Evolutionary conservation across 2,329 filamentous ascomycete genomes (phyloP).

Genomic region (Septoria linicola): DNA sequence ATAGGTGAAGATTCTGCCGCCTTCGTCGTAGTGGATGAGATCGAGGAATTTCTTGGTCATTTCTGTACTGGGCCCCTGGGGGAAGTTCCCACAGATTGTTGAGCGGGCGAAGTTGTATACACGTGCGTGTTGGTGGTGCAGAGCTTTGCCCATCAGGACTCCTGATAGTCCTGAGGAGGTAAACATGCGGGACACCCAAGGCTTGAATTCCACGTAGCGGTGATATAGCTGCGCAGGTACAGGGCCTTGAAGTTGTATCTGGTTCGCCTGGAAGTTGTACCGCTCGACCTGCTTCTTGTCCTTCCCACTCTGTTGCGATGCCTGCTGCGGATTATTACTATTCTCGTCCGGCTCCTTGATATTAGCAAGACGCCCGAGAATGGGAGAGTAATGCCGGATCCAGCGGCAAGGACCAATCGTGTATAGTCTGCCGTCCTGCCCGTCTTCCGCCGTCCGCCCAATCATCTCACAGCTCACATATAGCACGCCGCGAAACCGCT

Average conservation of each 20-base stretch:
- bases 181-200: constrained; percentile 88
- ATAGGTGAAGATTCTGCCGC: constrained; percentile 86
- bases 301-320: constrained; percentile 7
- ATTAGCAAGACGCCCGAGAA: constrained; percentile 79
- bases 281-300: constrained; percentile 57
- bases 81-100: constrained; percentile 70
- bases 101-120: constrained; percentile 83
- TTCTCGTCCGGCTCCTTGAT: constrained; percentile 55
- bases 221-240: constrained; percentile 81
- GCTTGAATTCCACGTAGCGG: constrained; percentile 88
- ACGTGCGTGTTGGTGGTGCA: constrained; percentile 85
- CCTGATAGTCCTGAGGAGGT: constrained; percentile 73
- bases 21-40: constrained; percentile 81
- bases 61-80: constrained; percentile 59
- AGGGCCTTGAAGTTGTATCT: constrained; percentile 83
- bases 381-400: constrained; percentile 82
- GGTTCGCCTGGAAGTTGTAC: constrained; percentile 82
- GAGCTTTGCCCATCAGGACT: constrained; percentile 74
- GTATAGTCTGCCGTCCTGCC: constrained; percentile 63
- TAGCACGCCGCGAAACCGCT: constrained; percentile 68
- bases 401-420: constrained; percentile 75
- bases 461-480: constrained; percentile 75
- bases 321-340: constrained; percentile 22
- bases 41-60: constrained; percentile 79
- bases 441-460: constrained; percentile 67